Evolutionary conservation across 129 eudicot species (phyloP).

Genomic region (Artemisia tridentata): DNA sequence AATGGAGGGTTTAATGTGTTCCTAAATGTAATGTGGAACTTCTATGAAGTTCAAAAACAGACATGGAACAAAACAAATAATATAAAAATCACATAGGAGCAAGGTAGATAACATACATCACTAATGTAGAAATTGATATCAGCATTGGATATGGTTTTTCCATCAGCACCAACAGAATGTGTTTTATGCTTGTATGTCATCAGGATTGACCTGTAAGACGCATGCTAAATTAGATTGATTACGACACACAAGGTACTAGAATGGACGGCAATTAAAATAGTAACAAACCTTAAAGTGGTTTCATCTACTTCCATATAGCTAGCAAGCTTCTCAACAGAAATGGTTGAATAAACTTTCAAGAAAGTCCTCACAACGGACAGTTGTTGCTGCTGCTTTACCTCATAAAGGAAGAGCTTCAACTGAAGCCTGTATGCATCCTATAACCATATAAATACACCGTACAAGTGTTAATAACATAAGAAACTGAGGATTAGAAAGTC

Average conservation of each 20-base stretch:
- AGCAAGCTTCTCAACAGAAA: slow-evolving; percentile 81
- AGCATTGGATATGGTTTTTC: slow-evolving; percentile 79
- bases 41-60: too few relatives aligned
- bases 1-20: too few relatives aligned
- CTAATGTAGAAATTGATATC: slow-evolving; percentile 83
- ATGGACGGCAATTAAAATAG: background rate
- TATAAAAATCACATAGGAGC: background rate
- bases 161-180: slow-evolving; percentile 77
- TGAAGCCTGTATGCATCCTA: slow-evolving; percentile 97
- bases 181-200: slow-evolving; percentile 97
- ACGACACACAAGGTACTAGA: background rate
- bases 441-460: background rate
- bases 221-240: slow-evolving; percentile 4
- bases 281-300: slow-evolving; percentile 70
- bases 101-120: slow-evolving; percentile 45
- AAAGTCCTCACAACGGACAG: slow-evolving; percentile 72
- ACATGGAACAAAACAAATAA: background rate
- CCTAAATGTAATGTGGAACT: too few relatives aligned
- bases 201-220: slow-evolving; percentile 71
- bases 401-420: slow-evolving; percentile 84
- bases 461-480: slow-evolving; percentile 7
- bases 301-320: slow-evolving; percentile 90
- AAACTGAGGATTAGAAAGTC: background rate
- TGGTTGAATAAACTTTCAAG: slow-evolving; percentile 81
- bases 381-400: slow-evolving; percentile 90